Percentiles rank a stretch among this genome's conserved stretches.
Conservation (phyloP, 2,329 filamentous ascomycete genomes). For the Cadophora sp. region DNA sequence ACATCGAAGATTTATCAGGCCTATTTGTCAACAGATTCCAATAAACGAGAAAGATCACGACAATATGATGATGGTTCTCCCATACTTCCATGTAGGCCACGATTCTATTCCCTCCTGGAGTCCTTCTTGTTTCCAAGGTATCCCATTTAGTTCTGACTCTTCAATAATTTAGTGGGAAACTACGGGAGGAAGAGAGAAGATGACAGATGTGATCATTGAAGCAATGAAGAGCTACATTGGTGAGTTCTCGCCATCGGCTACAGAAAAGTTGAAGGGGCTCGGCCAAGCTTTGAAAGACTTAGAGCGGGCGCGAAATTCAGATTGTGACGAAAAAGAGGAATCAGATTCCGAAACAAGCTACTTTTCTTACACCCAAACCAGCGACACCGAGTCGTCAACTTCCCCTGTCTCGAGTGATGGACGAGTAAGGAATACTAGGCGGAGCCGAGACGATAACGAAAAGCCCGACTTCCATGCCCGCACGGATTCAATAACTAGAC, state of each 20-base stretch:
- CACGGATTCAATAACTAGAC: neutral
- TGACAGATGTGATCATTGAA: constrained; percentile 14
- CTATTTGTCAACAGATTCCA: constrained; percentile 2
- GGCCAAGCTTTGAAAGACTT: constrained; percentile 4
- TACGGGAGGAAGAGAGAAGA: neutral
- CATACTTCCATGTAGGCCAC: constrained; percentile 9
- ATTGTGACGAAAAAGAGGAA: neutral
- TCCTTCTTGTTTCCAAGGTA: neutral
- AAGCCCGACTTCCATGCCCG: neutral
- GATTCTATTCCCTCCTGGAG: neutral
- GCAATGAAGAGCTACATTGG: constrained; percentile 14
- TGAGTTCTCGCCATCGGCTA: neutral
- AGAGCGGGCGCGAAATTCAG: neutral
- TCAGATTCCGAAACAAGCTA: neutral
- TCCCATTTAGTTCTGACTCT: neutral
- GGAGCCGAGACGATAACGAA: neutral
- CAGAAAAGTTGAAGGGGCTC: constrained; percentile 6
- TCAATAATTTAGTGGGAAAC: constrained; percentile 1
- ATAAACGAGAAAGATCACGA: neutral
- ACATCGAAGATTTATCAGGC: constrained; percentile 13
- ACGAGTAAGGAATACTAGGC: neutral
- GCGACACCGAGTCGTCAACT: neutral
- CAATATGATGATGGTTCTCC: constrained; percentile 15
- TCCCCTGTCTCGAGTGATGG: neutral
- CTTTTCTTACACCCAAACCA: neutral